Base-by-base conservation (phyloP, 2,329 filamentous ascomycete genomes). In the Clarireedia monteithiana region DNA sequence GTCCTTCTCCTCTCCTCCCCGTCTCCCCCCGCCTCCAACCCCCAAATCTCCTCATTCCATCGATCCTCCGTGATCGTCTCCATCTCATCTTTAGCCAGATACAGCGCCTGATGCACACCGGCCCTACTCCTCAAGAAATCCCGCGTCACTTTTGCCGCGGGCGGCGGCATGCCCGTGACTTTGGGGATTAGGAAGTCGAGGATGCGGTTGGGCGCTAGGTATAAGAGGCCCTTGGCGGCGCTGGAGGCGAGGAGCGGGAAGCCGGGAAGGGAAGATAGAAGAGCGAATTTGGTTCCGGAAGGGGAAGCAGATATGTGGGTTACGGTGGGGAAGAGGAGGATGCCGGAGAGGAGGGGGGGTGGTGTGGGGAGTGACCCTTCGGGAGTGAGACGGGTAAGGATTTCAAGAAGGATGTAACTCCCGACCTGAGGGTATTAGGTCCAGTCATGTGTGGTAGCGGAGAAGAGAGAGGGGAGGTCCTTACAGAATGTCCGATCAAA, bases 251-350 rank as follows among this genome's bases (percentile, higher is more conserved):
- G 58, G 14, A 52, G 60, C 2, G 66, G 60, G 39, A 69, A 66
- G n/a, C 63, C 53, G 2, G 65, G 62, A 30, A 69, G 66, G 10
- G 71, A 70, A 45, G 70, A 71, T 5, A 82, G 64, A 4, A 74
- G 60, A 39, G 71, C 70, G 40, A 84, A 70, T 48, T 77, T 77
- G 55, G 71, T 71, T 1, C 87, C 88, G 27, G 75, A 82, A 0
- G 79, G 75, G 1, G 84, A 88, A 55, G 73, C 70, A 9, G 82
- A 81, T 59, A 91, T 84, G 70, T 89, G 80, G n/a, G 84, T 78
- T 39, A 91, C 77, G 1, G 88, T 89, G 1, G 88, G 86, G 67
- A 90, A 90, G 17, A 91, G 75, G 55, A 91, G 74, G 44, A 90
- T 75, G 1, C 78, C 86, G 27, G 52, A 55, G 15, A 55, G 15